These are phyloP conservation scores for Rhizopogon vinicolor DNA, from an alignment of 768 basidiomycete genomes.

Conservation along the genomic window DNA sequence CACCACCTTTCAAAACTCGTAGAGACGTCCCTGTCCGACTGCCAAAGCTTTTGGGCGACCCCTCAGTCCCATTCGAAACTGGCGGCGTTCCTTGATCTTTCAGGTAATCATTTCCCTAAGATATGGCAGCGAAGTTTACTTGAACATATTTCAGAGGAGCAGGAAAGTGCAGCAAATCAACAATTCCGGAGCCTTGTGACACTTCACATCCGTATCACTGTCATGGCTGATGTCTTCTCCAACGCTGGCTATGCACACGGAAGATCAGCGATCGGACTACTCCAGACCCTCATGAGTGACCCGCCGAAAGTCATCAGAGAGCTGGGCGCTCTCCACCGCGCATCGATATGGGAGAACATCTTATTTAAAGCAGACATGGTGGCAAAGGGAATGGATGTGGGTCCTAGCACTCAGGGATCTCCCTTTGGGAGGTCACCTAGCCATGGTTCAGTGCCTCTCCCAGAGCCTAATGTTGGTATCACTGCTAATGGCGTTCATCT, in stretches of 20 bases:
- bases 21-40: constrained; percentile 62
- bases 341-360: constrained; percentile 85
- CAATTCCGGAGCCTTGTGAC: constrained; percentile 70
- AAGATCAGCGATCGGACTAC: constrained; percentile 65
- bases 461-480: constrained; percentile 30
- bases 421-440: constrained; percentile 47
- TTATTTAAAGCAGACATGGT: constrained; percentile 59
- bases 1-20: constrained; percentile 67
- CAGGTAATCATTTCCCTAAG: constrained; percentile 26
- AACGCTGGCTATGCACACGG: constrained; percentile 81
- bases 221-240: constrained; percentile 85
- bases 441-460: constrained; percentile 37
- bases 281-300: constrained; percentile 68
- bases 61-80: constrained; percentile 55
- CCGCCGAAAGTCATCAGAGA: constrained; percentile 61
- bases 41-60: constrained; percentile 65
- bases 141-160: constrained; percentile 32
- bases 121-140: constrained; percentile 1
- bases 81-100: constrained; percentile 54
- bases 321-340: constrained; percentile 77
- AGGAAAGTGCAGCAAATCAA: constrained; percentile 47
- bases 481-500: constrained; percentile 24
- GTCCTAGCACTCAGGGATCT: constrained; percentile 37
- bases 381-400: constrained; percentile 49
- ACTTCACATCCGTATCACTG: constrained; percentile 72